Conservation (phyloP, 2,329 filamentous ascomycete species). For the Zymoseptoria passerinii region DNA sequence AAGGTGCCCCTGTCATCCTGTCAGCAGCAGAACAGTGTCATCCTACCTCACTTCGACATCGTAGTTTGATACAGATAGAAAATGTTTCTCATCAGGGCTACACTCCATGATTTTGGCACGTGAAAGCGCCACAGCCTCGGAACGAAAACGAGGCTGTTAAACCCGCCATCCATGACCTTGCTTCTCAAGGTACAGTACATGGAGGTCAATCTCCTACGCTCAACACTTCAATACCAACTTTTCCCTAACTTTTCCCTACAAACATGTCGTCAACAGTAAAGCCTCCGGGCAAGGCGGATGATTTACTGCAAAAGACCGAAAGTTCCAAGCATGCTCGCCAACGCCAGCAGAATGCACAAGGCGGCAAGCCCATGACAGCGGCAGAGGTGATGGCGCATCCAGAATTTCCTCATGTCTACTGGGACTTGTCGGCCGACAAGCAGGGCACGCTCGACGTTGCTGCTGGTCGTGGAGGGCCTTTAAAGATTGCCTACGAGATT, state of each 20-base stretch:
- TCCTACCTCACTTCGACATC: too few relatives aligned
- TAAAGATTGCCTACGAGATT: constrained; percentile 70
- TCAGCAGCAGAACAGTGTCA: too few relatives aligned
- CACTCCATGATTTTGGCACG: neutral
- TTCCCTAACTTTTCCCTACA: neutral
- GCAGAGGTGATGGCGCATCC: constrained; percentile 57
- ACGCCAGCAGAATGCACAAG: constrained; percentile 11
- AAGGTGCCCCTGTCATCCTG: neutral
- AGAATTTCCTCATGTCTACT: constrained; percentile 58
- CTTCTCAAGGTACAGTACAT: neutral
- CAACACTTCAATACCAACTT: neutral
- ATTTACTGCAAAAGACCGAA: neutral
- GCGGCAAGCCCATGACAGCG: constrained; percentile 36
- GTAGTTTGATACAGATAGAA: too few relatives aligned
- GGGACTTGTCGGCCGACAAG: constrained; percentile 58
- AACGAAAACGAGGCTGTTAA: neutral
- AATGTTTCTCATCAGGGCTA: neutral
- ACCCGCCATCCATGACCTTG: neutral
- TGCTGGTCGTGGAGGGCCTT: constrained; percentile 61
- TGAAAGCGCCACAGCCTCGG: neutral
- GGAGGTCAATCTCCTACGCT: neutral
- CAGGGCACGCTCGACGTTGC: constrained; percentile 57
- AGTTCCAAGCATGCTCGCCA: constrained; percentile 7
- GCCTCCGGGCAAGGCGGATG: neutral
- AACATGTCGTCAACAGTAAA: neutral